Base-by-base conservation (phyloP, 192 early-diverging fungal genomes). In the Entrophospora sp. region DNA sequence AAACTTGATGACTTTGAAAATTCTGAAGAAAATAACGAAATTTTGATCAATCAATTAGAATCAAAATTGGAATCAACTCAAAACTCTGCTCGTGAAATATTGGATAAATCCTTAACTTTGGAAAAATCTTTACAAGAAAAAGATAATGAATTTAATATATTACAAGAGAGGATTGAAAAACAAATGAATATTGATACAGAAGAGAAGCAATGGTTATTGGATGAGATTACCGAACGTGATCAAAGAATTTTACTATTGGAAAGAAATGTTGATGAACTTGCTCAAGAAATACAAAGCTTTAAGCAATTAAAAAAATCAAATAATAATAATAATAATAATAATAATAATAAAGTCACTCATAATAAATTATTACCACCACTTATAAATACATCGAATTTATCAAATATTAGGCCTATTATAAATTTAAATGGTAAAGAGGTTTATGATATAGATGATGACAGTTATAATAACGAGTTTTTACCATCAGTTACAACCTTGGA, bases 61-160 rank as follows among this genome's bases (percentile, higher is more conserved):
- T n/a, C 58, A 9, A 66, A 68, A 10, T 59, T 75, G 2, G 56
- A 42, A 1, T 30, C 13, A 32, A 57, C 12, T 20, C 25, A 57
- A 12, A 28, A 57, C 12, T 5, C 5, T 18, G 20, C 20, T 7
- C 25, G 25, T 1, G 20, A 57, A 57, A 25, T 57, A 30, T 28
- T 25, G 24, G 5, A 57, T 12, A 31, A 7, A 8, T 14, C 30
- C 9, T 69, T 69, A 14, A 31, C 27, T 4, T 57, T 74, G 24
- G 35, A 69, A 32, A 30, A 66, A 12, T 35, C 48, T 5, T 24
- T 66, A 8, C 48, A 63, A 7, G 58, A 69, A 36, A 60, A 64
- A 4, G 73, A 74, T 35, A 51, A 67, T 30, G 7, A 20, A 1
- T 57, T 30, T 57, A 7, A 57, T 8, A 28, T n/a, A 30, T 32